Base-by-base conservation (phyloP, 371 early-diverging fungal species). In the Dentiscutata heterogama region DNA sequence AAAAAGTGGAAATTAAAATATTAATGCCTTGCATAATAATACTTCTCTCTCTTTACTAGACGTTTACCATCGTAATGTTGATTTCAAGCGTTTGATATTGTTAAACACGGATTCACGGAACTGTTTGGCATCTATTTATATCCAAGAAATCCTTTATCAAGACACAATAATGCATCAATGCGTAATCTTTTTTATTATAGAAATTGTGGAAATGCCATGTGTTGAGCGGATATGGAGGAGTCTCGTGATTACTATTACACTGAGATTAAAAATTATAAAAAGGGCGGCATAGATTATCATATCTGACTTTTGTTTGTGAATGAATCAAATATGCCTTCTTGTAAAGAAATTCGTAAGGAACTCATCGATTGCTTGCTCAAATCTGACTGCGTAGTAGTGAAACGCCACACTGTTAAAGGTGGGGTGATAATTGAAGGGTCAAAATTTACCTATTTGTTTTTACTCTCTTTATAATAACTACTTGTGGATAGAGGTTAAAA, bases 341-440 rank as follows among this genome's bases (percentile, higher is more conserved):
- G 93, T 82, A 87, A 91, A 83, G 91, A 90, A 71, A 88, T 92
- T 79, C 89, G 93, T 67, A 85, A 91, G 80, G 93, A 91, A 46
- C 88, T 91, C 31, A 88, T 93, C 72, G 88, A 92, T 73, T 93
- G 93, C 82, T 87, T 93, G 83, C 84, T 92, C 61, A 91, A 91
- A 79, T 92, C 93, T 25, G 88, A 93, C 51, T 93, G 93, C 82
- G 93, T 93, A 2, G 82, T 91, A 13, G 86, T 88, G 46, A 86
- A 92, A 63, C 87, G 93, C 46, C 87, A 92, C 70, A 88, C 91
- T 20, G 91, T 92, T 0, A 84, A 88, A 39, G 92, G 77, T 77
- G 25, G 31, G 27, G 22, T 58, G 58, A 58, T 46, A 46, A 46
- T 46, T 46, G 46, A 46, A 46, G 46, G 46, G 46, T 46, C 46